A percentile compares a stretch with the other conserved stretches of the same genome.
These are phyloP conservation scores for Sugiyamaella smithiae DNA, from an alignment of 805 yeast species.

Conservation along the genomic window DNA sequence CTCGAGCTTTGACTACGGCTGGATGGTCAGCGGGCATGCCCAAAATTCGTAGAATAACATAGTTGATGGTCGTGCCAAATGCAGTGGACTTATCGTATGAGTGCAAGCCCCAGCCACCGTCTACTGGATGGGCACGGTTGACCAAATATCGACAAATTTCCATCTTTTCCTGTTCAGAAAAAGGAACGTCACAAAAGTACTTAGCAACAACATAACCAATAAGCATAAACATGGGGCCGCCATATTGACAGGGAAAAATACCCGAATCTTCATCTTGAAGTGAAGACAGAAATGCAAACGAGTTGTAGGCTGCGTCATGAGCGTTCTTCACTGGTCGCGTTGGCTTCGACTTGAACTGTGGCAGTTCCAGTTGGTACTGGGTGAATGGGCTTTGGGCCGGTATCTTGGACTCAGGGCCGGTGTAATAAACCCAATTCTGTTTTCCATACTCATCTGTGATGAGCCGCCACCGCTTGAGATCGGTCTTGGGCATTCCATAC, in stretches of 20 bases:
- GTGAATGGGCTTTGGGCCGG: constrained; percentile 34
- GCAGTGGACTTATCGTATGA: constrained; percentile 90
- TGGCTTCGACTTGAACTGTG: constrained; percentile 27
- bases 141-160: constrained; percentile 84
- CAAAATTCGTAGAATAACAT: constrained; percentile 72
- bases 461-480: constrained; percentile 71
- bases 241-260: constrained; percentile 84
- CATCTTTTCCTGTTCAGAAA: constrained; percentile 59
- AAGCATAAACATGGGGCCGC: constrained; percentile 97
- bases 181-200: constrained; percentile 64
- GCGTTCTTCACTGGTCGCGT: constrained; percentile 23
- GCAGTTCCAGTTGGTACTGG: constrained; percentile 29
- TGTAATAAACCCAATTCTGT: constrained; percentile 70
- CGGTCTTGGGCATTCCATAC: constrained; percentile 65
- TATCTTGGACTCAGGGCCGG: constrained; percentile 35
- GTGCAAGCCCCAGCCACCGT: constrained; percentile 99
- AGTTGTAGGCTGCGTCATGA: constrained; percentile 63
- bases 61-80: constrained; percentile 89
- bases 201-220: constrained; percentile 79
- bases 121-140: constrained; percentile 94
- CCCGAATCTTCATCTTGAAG: constrained; percentile 82
- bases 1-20: constrained; percentile 72
- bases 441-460: constrained; percentile 68
- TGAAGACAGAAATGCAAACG: constrained; percentile 63
- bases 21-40: constrained; percentile 76